Percentiles rank a stretch among this genome's conserved stretches.
These are phyloP conservation scores for Leccinum variicolor DNA, from an alignment of 768 basidiomycete species.

Conservation along the genomic window DNA sequence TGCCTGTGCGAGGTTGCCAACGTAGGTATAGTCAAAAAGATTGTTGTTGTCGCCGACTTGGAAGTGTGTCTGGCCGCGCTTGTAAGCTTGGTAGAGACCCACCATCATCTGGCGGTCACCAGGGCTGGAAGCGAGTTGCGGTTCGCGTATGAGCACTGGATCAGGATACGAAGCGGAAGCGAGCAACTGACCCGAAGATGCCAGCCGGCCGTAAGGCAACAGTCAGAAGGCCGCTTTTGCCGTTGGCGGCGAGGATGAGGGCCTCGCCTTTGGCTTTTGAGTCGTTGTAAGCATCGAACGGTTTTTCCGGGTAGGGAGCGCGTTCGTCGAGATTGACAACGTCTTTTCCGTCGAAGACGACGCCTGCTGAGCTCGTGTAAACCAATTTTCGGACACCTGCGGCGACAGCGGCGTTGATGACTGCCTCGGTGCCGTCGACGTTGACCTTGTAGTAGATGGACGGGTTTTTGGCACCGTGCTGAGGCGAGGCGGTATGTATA, in stretches of 20 bases:
- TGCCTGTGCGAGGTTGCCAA: conserved; percentile 91
- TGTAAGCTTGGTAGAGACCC: conserved; percentile 77
- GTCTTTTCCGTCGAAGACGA: conserved; percentile 81
- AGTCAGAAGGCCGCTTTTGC: conserved; percentile 77
- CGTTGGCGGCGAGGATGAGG: conserved; percentile 82
- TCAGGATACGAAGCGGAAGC: neutral
- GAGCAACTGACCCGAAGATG: conserved; percentile 79
- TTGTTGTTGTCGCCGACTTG: conserved; percentile 94
- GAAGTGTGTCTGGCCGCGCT: conserved; percentile 81
- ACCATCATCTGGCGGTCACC: conserved; percentile 86
- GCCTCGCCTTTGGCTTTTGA: conserved; percentile 90
- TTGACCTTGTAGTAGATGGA: conserved; percentile 90
- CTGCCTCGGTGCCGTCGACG: conserved; percentile 82
- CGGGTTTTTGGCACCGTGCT: conserved; percentile 62
- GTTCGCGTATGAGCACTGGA: neutral
- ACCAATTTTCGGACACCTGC: conserved; percentile 81
- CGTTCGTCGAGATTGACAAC: conserved; percentile 89
- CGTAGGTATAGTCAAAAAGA: conserved; percentile 94
- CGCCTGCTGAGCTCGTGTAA: conserved; percentile 91
- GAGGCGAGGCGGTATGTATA: conserved; percentile 92
- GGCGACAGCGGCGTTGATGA: conserved; percentile 78
- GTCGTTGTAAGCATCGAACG: conserved; percentile 90
- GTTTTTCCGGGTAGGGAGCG: conserved; percentile 63
- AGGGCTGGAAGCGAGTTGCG: conserved; percentile 47
- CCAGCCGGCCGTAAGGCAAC: conserved; percentile 91